phyloP scores from a whole-genome alignment of 192 early-diverging fungal genomes.

The Mortierella claussenii region DNA sequence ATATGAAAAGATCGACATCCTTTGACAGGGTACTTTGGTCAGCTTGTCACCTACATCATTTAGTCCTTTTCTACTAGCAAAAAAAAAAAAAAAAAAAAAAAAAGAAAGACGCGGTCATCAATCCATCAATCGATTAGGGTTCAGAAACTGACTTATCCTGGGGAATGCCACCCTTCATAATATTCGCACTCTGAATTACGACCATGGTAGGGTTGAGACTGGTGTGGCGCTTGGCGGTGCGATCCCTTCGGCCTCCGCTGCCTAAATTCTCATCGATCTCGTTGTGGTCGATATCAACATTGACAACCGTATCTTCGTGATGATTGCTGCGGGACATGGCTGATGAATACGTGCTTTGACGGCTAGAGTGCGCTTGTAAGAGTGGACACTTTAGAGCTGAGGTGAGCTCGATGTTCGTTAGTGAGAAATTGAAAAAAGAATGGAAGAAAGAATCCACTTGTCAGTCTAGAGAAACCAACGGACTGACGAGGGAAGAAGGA shows the following conservation, averaged over 20 bases:
- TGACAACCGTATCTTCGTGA: conserved; percentile 1
- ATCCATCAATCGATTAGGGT: too few species aligned
- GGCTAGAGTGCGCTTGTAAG: too few species aligned
- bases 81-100: not conserved
- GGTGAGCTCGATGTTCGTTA: too few species aligned
- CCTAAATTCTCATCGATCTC: not conserved
- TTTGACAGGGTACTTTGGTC: conserved; percentile 52
- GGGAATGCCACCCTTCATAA: conserved; percentile 20
- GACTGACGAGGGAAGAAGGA: too few species aligned
- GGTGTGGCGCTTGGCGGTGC: conserved; percentile 6
- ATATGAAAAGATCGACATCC: conserved; percentile 57
- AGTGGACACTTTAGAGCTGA: too few species aligned
- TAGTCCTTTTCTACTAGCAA: conserved; percentile 22
- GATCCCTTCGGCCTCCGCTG: not conserved
- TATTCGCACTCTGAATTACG: conserved; percentile 27
- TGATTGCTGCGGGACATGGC: not conserved
- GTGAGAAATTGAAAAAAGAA: too few species aligned
- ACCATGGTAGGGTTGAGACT: conserved; percentile 33
- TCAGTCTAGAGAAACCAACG: too few species aligned
- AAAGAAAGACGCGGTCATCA: not conserved
- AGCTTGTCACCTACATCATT: conserved; percentile 33
- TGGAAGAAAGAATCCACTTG: too few species aligned
- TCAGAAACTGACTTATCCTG: conserved; percentile 6
- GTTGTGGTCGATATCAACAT: conserved; percentile 8
- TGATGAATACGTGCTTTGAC: too few species aligned